A percentile compares a stretch with the other conserved stretches of the same genome.
These are phyloP conservation scores for Metschnikowia santaceciliae DNA, from an alignment of 805 yeast species.

Conservation along the genomic window DNA sequence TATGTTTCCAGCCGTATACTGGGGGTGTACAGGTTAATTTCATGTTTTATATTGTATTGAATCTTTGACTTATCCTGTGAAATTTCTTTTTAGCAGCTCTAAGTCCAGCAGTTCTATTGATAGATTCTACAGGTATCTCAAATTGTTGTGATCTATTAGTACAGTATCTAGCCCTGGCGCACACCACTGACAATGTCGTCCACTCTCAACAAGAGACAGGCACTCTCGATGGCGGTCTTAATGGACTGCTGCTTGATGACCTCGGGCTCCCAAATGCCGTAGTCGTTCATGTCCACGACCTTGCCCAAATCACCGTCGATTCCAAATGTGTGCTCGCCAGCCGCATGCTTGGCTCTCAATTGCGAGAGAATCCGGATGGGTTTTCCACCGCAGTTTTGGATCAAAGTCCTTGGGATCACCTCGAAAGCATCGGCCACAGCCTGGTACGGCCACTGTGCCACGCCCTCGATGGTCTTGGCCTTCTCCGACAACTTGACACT, in stretches of 20 bases:
- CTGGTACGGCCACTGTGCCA: constrained; percentile 97
- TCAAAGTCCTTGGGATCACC: constrained; percentile 94
- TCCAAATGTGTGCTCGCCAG: constrained; percentile 82
- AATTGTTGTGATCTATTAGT: neutral
- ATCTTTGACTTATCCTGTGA: too few species aligned
- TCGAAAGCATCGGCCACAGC: constrained; percentile 99
- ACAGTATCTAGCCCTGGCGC: constrained; percentile 41
- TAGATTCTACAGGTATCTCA: neutral
- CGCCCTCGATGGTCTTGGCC: constrained; percentile 90
- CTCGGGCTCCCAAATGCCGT: constrained; percentile 99
- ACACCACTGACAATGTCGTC: constrained; percentile 98
- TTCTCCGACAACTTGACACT: constrained; percentile 81
- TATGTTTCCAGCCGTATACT: too few species aligned
- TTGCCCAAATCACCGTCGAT: constrained; percentile 94
- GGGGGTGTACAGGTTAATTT: too few species aligned
- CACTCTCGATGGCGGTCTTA: constrained; percentile 97
- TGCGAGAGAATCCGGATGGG: constrained; percentile 87
- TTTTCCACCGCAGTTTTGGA: constrained; percentile 97
- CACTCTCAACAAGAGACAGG: constrained; percentile 88
- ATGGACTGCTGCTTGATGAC: constrained; percentile 94
- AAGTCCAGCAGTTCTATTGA: too few species aligned
- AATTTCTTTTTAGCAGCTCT: too few species aligned
- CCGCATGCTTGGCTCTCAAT: constrained; percentile 93
- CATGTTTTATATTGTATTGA: too few species aligned
- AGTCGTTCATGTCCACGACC: constrained; percentile 90